Base-by-base conservation (phyloP, 2,329 filamentous ascomycete species). In the Colletotrichum falcatum region DNA sequence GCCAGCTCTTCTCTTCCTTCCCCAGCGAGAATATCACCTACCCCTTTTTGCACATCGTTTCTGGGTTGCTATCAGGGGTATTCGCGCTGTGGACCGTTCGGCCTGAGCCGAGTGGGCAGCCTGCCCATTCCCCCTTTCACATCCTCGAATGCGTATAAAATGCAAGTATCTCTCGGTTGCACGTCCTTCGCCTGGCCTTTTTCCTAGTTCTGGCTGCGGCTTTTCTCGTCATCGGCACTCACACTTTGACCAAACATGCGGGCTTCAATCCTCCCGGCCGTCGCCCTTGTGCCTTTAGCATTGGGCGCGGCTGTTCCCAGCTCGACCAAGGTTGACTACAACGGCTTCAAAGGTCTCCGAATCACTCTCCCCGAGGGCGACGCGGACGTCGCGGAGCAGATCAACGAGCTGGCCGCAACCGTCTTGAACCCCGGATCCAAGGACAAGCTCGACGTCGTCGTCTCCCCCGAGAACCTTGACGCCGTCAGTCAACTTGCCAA, bases 401-500 rank as follows among this genome's bases (percentile, higher is more conserved):
- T 73, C 60, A 56, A 26, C 20, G 58, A 73, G 55, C 66, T 73
- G 3, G 62, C 59, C 6, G 55, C 62, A 0, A 62, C 66, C 1
- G 37, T 71, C 3, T 44, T 72, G 4, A 64, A 66, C 28, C 60
- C 71, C 0, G 68, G 59, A 0, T 63, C 68, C 7, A 61, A 53
- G 26, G 55, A 51, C 4, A 26, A 37, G 18, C 46, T 82, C 3
- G 80, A 82, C 55, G 73, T 82, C 23, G 75, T 79, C 14, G 67
- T 81, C 14, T 73, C 76, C 0, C 79, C 80, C 11, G 74, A 74
- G 20, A 74, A 81, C 7, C 33, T 79, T 7, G 64, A 59, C 3
- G 72, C 74, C 12, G 78, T 82, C 65, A 73, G 78, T 53, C 70
- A 65, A 1, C 74, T 82, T 18, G 74, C 80, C 20, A 75, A 81